Base-by-base conservation (phyloP, 768 basidiomycete genomes). In the Pluteus cervinus region DNA sequence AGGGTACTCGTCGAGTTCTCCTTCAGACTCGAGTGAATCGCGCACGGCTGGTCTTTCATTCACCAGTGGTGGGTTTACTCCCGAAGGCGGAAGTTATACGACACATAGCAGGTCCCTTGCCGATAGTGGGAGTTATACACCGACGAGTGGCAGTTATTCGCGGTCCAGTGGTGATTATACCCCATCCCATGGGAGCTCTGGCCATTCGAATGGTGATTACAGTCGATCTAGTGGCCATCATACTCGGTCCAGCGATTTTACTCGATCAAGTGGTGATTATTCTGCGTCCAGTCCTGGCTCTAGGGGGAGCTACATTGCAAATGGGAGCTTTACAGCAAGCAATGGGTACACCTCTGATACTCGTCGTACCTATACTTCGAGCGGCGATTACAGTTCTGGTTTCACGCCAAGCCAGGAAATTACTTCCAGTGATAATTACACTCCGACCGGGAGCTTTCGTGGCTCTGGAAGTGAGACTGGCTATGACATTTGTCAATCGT, bases 401-500 rank as follows among this genome's bases (percentile, higher is more conserved):
- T 9, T 9, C 14, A 28, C 26, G 9, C 26, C 26, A 28, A 28
- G 26, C 14, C 9, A 9, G 9, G 9, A 9, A 9, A 23, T 28
- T n/a, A 34, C 39, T 6, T 20, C 39, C 9, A 50, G 37, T 36
- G 42, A 34, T 33, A 42, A 42, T 28, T 41, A 38, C 18, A 35
- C 28, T 26, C 24, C 32, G 21, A 38, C 42, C 15, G 39, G 41
- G 11, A 41, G 28, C 10, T 16, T 15, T 34, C 30, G 40, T 17
- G 43, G 34, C 4, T 16, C 43, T 29, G 46, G 41, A 34, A 49
- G 43, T 24, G 69, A 73, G 49, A 73, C 69, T 15, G 73, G 73
- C 10, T 75, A 74, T 45, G 71, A 76, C 45, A 53, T 76, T 11
- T 76, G 73, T 45, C 58, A 56, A 2, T 73, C 73, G 7, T 75